Base-by-base conservation (phyloP, 257 asterid genomes). In the Nicotiana obtusifolia region DNA sequence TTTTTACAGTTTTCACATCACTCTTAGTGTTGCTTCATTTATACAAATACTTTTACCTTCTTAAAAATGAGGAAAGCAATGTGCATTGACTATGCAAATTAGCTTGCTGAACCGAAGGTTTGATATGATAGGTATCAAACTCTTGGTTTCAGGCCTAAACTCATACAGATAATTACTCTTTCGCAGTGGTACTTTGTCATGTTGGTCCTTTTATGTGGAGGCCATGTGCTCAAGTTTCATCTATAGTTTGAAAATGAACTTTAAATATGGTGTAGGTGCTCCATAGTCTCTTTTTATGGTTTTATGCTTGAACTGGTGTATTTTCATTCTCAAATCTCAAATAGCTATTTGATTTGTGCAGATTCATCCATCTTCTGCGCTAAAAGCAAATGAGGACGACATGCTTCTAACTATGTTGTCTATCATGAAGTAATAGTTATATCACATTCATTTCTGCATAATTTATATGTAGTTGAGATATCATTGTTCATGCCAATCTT, bases 61-160 rank as follows among this genome's bases (percentile, higher is more conserved):
- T 35, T 35, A 35, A 49, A 49, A 49, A 49, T 10, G 4, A 49
- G 97, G 85, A 92, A 90, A 85, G 90, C 98, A 76, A 88, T 93
- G 64, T 95, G 95, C 84, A 84, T 91, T 31, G 97, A 97, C 75
- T 92, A 88, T 65, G 93, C 93, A 79, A 92, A 90, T 86, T 97
- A 95, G 87, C 97, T 93, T 80, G 98, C 93, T 24, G 95, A 93
- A 89, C 84, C 94, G 68, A 93, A 91, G 99, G 83, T 92, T 56
- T 97, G 92, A 53, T 97, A 95, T 78, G 93, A 95, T 84, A 97
- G 98, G 68, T 95, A 84, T 75, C 89, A 90, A 66, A 89, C 97
- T 56, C 84, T 91, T 76, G 97, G 95, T 89, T 89, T 91, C 88
- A 92, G 91, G 88, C 85, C 98, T 53, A 97, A 93, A 56, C 86